Percentiles rank a stretch among this genome's conserved stretches.
Conservation (phyloP, 2,329 filamentous ascomycete species). For the Ascochyta lentis region DNA sequence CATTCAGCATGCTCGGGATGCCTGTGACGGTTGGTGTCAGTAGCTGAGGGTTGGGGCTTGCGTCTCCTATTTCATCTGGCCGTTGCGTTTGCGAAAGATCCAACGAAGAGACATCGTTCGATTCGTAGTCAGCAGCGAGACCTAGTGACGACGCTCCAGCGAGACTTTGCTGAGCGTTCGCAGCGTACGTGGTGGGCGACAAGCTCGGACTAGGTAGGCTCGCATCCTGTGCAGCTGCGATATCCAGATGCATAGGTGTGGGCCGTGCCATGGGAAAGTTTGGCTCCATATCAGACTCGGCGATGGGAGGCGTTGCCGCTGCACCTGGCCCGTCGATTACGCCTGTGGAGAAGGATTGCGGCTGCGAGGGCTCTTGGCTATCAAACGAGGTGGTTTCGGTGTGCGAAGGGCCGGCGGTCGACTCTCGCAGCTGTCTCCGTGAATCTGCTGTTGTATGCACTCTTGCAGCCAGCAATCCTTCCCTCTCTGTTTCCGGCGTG, state of each 20-base stretch:
- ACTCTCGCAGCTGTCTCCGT: slow-evolving; percentile 36
- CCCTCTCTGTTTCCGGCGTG: slow-evolving; percentile 49
- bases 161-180: slow-evolving; percentile 57
- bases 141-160: slow-evolving; percentile 33
- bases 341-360: slow-evolving; percentile 34
- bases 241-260: slow-evolving; percentile 64
- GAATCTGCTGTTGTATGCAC: slow-evolving; percentile 25
- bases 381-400: slow-evolving; percentile 20
- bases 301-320: slow-evolving; percentile 78
- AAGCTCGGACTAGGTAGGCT: slow-evolving; percentile 93
- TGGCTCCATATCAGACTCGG: slow-evolving; percentile 73
- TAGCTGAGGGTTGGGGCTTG: slow-evolving; percentile 42
- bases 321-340: slow-evolving; percentile 55
- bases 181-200: slow-evolving; percentile 85
- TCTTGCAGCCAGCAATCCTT: slow-evolving; percentile 31
- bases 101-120: slow-evolving; percentile 47
- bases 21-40: slow-evolving; percentile 66
- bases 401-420: slow-evolving; percentile 32
- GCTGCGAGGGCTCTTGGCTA: slow-evolving; percentile 24
- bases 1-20: slow-evolving; percentile 84
- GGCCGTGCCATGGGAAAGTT: slow-evolving; percentile 50
- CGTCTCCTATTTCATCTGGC: slow-evolving; percentile 21
- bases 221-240: slow-evolving; percentile 79
- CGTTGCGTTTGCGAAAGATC: slow-evolving; percentile 39
- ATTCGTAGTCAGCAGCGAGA: slow-evolving; percentile 41